Evolutionary conservation across 2,329 filamentous ascomycete species (phyloP).

Genomic region (Neofusicoccum laricinum): DNA sequence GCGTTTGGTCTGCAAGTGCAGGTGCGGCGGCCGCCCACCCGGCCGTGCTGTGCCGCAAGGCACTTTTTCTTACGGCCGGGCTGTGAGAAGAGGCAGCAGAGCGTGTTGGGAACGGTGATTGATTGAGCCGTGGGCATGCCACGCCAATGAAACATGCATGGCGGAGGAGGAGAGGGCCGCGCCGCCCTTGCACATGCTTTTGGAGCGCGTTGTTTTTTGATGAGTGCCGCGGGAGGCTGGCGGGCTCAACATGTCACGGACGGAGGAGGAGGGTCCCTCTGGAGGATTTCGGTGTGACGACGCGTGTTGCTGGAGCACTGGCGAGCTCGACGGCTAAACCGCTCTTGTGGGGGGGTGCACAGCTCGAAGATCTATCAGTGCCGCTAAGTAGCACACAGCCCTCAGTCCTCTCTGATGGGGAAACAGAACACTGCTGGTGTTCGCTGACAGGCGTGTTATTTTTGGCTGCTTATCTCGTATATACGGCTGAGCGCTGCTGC

Average conservation of each 20-base stretch:
- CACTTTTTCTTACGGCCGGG: neutral
- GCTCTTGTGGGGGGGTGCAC: neutral
- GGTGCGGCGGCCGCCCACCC: neutral
- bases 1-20: neutral
- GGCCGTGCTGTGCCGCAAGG: neutral
- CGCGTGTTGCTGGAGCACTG: neutral
- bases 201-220: neutral
- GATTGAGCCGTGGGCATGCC: neutral
- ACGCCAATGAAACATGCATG: conserved; percentile 10
- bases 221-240: neutral
- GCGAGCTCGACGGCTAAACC: neutral
- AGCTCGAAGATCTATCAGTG: neutral
- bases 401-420: neutral
- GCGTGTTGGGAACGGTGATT: neutral
- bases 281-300: conserved; percentile 4
- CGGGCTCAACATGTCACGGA: neutral
- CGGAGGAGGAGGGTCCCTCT: neutral
- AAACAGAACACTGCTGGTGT: neutral
- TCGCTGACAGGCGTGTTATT: neutral
- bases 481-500: conserved; percentile 2
- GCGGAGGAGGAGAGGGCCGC: neutral
- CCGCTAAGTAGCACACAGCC: conserved; percentile 1
- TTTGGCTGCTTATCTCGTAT: conserved; percentile 6
- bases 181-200: conserved; percentile 14
- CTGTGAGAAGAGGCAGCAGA: neutral